A percentile compares a stretch with the other conserved stretches of the same genome.
Evolutionary conservation across 345 rosid species (phyloP).

Genomic region (Aquilaria sinensis): DNA sequence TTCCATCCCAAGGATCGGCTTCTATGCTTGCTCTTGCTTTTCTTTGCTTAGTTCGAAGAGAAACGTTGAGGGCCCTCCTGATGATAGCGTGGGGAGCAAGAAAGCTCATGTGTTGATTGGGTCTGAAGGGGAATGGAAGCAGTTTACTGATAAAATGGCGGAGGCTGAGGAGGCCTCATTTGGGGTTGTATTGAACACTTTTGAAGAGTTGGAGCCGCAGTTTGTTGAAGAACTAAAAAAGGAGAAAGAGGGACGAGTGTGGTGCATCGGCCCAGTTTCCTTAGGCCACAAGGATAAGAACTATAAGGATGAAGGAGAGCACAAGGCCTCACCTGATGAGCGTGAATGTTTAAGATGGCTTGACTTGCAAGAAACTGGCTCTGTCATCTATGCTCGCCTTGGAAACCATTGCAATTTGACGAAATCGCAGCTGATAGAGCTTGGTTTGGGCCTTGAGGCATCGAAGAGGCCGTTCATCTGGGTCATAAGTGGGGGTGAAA

Average conservation of each 20-base stretch:
- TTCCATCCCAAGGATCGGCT: slow-evolving; percentile 32
- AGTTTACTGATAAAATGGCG: slow-evolving; percentile 14
- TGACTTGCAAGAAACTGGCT: slow-evolving; percentile 19
- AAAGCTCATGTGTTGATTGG: slow-evolving; percentile 19
- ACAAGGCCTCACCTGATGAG: slow-evolving; percentile 11
- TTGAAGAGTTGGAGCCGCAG: slow-evolving; percentile 35
- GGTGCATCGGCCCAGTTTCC: slow-evolving; percentile 46
- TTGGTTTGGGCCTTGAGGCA: slow-evolving; percentile 41
- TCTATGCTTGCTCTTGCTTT: slow-evolving; percentile 32
- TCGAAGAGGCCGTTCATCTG: slow-evolving; percentile 39
- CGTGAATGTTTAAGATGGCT: slow-evolving; percentile 32
- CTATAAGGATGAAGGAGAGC: slow-evolving; percentile 32
- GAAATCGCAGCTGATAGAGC: slow-evolving; percentile 31
- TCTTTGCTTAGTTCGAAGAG: slow-evolving; percentile 10
- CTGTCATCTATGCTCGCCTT: slow-evolving; percentile 42
- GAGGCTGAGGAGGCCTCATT: slow-evolving; percentile 12
- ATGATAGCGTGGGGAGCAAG: slow-evolving; percentile 20
- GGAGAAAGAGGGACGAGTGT: slow-evolving; percentile 23
- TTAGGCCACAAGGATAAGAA: slow-evolving; percentile 15
- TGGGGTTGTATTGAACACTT: slow-evolving; percentile 32
- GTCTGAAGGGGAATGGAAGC: slow-evolving; percentile 8
- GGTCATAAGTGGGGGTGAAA: slow-evolving; percentile 29
- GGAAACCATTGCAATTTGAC: slow-evolving; percentile 35
- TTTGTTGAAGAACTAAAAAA: slow-evolving; percentile 24
- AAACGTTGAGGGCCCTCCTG: neutral